phyloP scores from a whole-genome alignment of 2,329 filamentous ascomycete species.

The Sphaerostilbella broomeana region DNA sequence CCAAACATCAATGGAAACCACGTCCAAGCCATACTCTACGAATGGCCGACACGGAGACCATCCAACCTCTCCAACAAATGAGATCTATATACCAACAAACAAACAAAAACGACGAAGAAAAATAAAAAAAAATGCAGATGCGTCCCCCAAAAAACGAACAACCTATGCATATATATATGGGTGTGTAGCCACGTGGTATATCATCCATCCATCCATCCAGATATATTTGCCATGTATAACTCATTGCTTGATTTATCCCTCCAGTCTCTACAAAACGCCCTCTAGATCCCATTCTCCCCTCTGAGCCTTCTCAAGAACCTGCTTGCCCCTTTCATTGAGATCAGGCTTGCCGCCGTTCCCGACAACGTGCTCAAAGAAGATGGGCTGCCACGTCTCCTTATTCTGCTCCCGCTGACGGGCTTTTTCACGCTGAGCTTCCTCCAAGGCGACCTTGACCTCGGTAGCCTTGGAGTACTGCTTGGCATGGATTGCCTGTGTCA shows the following conservation, averaged over 20 bases:
- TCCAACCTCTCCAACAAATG: not conserved
- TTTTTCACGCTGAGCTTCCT: slow-evolving; percentile 81
- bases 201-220: slow-evolving; percentile 1
- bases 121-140: not conserved
- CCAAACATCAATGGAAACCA: no score
- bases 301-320: slow-evolving; percentile 46
- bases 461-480: slow-evolving; percentile 85
- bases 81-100: not conserved
- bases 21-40: no score
- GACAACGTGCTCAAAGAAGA: slow-evolving; percentile 68
- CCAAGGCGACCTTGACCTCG: slow-evolving; percentile 79
- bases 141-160: slow-evolving; percentile 6
- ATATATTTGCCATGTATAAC: slow-evolving; percentile 1
- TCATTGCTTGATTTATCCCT: not conserved
- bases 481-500: slow-evolving; percentile 76
- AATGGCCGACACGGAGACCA: no score
- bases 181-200: slow-evolving; percentile 9
- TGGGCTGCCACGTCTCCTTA: slow-evolving; percentile 69
- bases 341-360: slow-evolving; percentile 51
- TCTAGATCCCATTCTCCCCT: slow-evolving; percentile 46
- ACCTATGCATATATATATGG: slow-evolving; percentile 12
- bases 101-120: not conserved
- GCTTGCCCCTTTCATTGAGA: slow-evolving; percentile 46
- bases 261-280: slow-evolving; percentile 32
- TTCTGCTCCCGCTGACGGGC: slow-evolving; percentile 70